Base-by-base conservation (phyloP, 768 basidiomycete genomes). In the Termitomyces sp. region DNA sequence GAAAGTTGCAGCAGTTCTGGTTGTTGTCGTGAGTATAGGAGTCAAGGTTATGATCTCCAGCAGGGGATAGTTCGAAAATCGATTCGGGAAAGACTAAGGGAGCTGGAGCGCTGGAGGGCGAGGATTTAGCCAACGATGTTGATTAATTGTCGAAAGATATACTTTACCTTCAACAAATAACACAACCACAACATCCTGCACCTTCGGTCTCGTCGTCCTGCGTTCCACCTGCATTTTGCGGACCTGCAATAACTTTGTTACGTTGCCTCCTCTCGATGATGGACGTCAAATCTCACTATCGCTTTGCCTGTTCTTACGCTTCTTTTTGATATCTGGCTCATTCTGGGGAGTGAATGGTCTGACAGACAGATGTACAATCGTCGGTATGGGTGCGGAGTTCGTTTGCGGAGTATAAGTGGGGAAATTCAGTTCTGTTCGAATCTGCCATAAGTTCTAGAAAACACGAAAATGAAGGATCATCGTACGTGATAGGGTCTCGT, bases 331-430 rank as follows among this genome's bases (percentile, higher is more conserved):
- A 3, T 74, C 66, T 14, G 76, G 80, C 25, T 84, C 79, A 14
- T 75, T 68, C 2, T 79, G 72, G 3, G 78, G 77, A 1, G 78
- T 77, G 55, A 76, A 79, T 0, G 86, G 79, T 12, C 89, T 79
- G 52, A 91, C 80, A 30, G 87, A 88, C 37, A 91, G 75, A 64
- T 91, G 89, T 32, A 91, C 83, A 37, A 91, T 89, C 0, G 88
- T 90, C 1, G 84, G 76, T 50, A 28, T 73, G 39, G 61, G 76
- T n/a, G 58, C 65, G 44, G 59, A 64, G 45, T 0, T 61, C 42
- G 66, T 65, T 50, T 65, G 62, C 9, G 68, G 70, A 49, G 68
- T 75, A 69, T 68, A 68, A 56, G 69, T 71, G 47, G 75, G 72
- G 44, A 77, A 69, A 58, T 73, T 76, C 27, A 77, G 70, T 58